phyloP scores from a whole-genome alignment of 2,329 filamentous ascomycete species.

The Pseudogymnoascus sp. region DNA sequence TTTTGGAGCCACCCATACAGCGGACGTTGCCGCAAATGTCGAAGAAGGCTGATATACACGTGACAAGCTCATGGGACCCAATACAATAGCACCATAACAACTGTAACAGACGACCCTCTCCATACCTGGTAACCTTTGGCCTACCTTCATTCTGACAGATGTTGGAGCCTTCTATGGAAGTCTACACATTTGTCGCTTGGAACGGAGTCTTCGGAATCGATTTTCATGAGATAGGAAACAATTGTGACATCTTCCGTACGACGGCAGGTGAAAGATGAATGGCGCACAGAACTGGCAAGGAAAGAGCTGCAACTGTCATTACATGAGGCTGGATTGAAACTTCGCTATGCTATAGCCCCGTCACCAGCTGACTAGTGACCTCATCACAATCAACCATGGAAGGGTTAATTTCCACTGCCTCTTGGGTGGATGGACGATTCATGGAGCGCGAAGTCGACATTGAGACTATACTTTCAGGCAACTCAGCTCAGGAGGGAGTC shows the following conservation, averaged over 20 bases:
- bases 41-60: neutral
- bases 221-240: neutral
- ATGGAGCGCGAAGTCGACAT: slow-evolving; percentile 7
- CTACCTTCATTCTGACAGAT: neutral
- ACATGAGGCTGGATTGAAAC: neutral
- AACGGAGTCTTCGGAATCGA: neutral
- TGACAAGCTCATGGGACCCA: neutral
- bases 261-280: slow-evolving; percentile 2
- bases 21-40: neutral
- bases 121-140: neutral
- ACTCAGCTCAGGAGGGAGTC: neutral
- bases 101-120: neutral
- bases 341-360: neutral
- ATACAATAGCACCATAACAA: neutral
- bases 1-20: neutral
- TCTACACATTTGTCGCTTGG: neutral
- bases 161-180: neutral
- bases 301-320: neutral
- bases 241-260: neutral
- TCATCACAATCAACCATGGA: neutral
- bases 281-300: neutral
- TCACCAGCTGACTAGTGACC: neutral
- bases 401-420: neutral
- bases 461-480: slow-evolving; percentile 1
- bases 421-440: slow-evolving; percentile 4